Base-by-base conservation (phyloP, 202 grass and related monocot species). In the Setaria viridis region DNA sequence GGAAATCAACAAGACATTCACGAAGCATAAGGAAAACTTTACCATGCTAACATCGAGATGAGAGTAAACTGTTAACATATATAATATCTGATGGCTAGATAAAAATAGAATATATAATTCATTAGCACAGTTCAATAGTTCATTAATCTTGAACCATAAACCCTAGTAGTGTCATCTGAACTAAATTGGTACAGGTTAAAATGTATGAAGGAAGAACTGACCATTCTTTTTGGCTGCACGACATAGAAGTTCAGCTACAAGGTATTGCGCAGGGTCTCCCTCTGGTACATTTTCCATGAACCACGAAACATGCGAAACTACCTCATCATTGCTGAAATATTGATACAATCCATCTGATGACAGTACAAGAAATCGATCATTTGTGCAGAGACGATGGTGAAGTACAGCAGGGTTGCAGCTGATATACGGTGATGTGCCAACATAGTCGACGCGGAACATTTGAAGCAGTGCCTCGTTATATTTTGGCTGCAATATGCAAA, bases 231-330 rank as follows among this genome's bases (percentile, higher is more conserved):
- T 97, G 72, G 94, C 94, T 87, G 94, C 94, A 20, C 94, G 94
- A 20, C 86, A 89, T 80, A 97, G 90, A 56, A 97, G 94, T 79
- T 97, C 94, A 56, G 94, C 85, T 46, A 97, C 87, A 73, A 97
- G 92, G 81, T 97, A 92, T 53, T 97, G 94, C 11, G 94, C 94
- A 85, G 94, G 94, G 62, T 97, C 94, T 64, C 94, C 94, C 72
- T 97, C 94, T 70, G 94, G 94, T 76, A 90, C 86, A 85, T 94
- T 97, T 84, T 97, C 94, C 84, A 94, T 97, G 80, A 97, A 97
- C 92, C 94, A 97, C 12, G 88, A 76, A 65, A 97, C 90, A 81
- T 97, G 94, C 11, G 92, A 89, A 82, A 97, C 90, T 25, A 97
- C 94, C 86, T 97, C 94, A 12, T 97, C 94, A 74, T 97, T 97